Conservation (phyloP, 139 green algal genomes). For the Chlamydomonas schloesseri region DNA sequence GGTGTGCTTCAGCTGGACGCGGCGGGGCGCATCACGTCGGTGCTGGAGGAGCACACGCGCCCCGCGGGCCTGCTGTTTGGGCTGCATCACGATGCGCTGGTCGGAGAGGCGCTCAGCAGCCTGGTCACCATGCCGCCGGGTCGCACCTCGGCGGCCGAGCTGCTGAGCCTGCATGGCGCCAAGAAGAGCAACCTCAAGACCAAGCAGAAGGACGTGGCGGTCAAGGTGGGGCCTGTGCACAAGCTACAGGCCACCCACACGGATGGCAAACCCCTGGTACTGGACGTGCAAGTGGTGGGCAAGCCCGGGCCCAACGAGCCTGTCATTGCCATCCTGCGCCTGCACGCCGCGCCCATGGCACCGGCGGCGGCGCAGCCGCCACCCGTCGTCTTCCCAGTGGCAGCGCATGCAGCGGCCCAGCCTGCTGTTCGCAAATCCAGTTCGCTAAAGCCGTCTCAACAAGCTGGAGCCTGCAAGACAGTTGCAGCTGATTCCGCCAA, state of each 20-base stretch:
- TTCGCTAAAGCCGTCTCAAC: too few relatives aligned
- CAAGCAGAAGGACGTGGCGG: neutral
- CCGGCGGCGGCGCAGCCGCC: neutral
- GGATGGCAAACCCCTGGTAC: neutral
- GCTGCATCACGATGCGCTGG: neutral
- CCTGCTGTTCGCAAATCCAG: too few relatives aligned
- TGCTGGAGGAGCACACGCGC: conserved; percentile 8
- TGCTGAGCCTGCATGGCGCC: conserved; percentile 1
- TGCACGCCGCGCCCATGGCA: conserved; percentile 1
- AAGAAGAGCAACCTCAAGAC: conserved; percentile 48
- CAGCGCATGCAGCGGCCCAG: too few relatives aligned
- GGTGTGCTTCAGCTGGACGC: conserved; percentile 21
- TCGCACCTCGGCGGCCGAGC: neutral
- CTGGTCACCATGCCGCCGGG: conserved; percentile 12
- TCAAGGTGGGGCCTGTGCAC: conserved; percentile 12
- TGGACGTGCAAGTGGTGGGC: conserved; percentile 34
- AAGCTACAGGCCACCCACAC: neutral
- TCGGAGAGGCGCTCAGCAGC: neutral
- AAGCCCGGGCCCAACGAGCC: neutral
- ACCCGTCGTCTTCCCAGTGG: too few relatives aligned
- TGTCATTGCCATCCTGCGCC: neutral
- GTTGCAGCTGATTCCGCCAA: too few relatives aligned
- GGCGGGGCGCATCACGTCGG: neutral
- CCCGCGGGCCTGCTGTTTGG: conserved; percentile 42
- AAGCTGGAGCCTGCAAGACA: too few relatives aligned